These are phyloP conservation scores for Zygosaccharomyces pseudobailii DNA, from an alignment of 1,139 yeast species.

Conservation along the genomic window DNA sequence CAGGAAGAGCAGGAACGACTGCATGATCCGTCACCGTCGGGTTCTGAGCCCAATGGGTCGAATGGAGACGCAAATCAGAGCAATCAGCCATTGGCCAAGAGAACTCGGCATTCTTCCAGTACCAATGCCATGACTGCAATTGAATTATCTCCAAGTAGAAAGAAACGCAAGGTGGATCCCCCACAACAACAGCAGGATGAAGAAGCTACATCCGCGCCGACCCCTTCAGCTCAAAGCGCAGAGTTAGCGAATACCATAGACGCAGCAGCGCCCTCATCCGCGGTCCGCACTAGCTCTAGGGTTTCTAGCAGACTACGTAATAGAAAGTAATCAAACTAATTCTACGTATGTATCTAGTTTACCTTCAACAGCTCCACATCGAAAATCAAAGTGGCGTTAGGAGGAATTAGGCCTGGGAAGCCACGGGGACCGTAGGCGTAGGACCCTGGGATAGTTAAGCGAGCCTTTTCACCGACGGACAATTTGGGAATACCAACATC, in stretches of 20 bases:
- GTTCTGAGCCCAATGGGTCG: slow-evolving; percentile 17
- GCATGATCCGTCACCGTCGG: slow-evolving; percentile 14
- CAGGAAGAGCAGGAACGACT: slow-evolving; percentile 8
- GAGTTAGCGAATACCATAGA: slow-evolving; percentile 14
- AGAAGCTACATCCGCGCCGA: slow-evolving; percentile 9
- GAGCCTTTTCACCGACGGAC: slow-evolving; percentile 88
- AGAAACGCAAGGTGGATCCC: slow-evolving; percentile 15
- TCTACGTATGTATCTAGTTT: slow-evolving; percentile 41
- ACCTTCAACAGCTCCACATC: slow-evolving; percentile 87
- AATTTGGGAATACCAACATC: slow-evolving; percentile 86
- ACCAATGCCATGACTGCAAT: slow-evolving; percentile 10
- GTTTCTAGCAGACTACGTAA: slow-evolving; percentile 30
- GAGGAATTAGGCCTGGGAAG: slow-evolving; percentile 93
- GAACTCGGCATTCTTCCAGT: slow-evolving; percentile 28
- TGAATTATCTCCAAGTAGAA: slow-evolving; percentile 19
- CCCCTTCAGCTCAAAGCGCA: slow-evolving; percentile 9
- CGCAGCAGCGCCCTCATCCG: slow-evolving; percentile 7
- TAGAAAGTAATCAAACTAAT: slow-evolving; percentile 16
- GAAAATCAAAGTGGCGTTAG: slow-evolving; percentile 87
- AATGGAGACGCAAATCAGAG: slow-evolving; percentile 14
- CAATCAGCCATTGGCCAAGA: slow-evolving; percentile 25
- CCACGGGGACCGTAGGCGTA: slow-evolving; percentile 94
- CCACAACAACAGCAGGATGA: slow-evolving; percentile 7
- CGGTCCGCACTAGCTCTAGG: slow-evolving; percentile 14
- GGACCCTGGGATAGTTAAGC: slow-evolving; percentile 85